Base-by-base conservation (phyloP, 2,329 filamentous ascomycete species). In the Pseudomassariella vexata region DNA sequence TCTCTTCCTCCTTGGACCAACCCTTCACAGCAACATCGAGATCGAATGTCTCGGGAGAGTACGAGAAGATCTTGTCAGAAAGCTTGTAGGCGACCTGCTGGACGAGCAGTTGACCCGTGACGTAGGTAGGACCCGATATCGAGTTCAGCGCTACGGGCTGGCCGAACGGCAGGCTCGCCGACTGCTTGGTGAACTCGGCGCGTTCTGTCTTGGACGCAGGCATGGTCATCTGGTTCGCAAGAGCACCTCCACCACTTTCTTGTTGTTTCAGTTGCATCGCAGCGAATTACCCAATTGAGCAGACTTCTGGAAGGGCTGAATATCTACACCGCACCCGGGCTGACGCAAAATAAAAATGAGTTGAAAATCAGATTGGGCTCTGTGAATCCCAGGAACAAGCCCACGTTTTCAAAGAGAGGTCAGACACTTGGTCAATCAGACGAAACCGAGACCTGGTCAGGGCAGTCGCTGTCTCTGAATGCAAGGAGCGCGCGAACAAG, bases 41-140 rank as follows among this genome's bases (percentile, higher is more conserved):
- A 55, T 94, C 85, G 53, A 95, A 96, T 10, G 86, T 85, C 52
- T 94, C 85, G 18, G 89, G 87, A 3, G 90, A 96, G 69, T 94
- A 96, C 35, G 89, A 85, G 67, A 95, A 98, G 64, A 96, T 80
- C 71, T 94, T 95, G 70, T 96, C 89, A 35, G 90, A 96, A 40
- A 98, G 73, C 42, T 85, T 77, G 65, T 95, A 98, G 39, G 90
- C 87, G 44, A 96, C 83, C 63, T 98, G 92, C 67, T 98, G 92
- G 44, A 96, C 83, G 35, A 98, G 76, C 15, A 87, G 79, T 65
- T 98, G 92, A 19, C 88, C 85, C 24, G 90, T 96, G 40, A 90
- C 75, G 63, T 98, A 98, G 35, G 85, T 92, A 45, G 90, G 85
- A 11, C 90, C 92, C 39, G 75, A 80, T 58, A 96, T 85, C 48